These are phyloP conservation scores for Astrothelium macrocarpum DNA, from an alignment of 495 filamentous ascomycete genomes.

Conservation along the genomic window DNA sequence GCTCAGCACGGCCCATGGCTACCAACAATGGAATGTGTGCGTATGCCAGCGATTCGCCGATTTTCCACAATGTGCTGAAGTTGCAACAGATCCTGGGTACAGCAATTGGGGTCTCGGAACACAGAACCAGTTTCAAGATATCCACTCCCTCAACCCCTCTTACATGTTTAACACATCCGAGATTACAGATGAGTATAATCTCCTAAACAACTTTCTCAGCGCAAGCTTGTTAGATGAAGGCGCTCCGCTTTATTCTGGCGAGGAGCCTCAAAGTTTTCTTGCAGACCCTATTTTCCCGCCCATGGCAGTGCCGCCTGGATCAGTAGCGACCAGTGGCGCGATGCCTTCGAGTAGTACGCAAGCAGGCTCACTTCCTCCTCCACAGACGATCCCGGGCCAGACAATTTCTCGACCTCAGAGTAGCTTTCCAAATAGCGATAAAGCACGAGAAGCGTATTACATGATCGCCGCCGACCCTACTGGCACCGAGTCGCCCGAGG, in stretches of 20 bases:
- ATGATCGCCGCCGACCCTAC: conserved; percentile 92
- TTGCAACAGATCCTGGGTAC: conserved; percentile 45
- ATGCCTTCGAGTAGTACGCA: conserved; percentile 14
- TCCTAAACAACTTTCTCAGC: conserved; percentile 91
- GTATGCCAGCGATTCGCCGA: background rate
- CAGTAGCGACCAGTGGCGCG: conserved; percentile 8
- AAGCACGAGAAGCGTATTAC: conserved; percentile 83
- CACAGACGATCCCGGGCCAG: conserved; percentile 33
- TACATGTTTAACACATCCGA: conserved; percentile 95
- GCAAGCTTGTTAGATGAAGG: conserved; percentile 78
- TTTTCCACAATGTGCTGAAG: background rate
- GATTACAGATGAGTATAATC: conserved; percentile 88
- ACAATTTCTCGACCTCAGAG: conserved; percentile 51
- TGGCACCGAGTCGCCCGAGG: conserved; percentile 82
- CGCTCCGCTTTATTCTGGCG: conserved; percentile 48
- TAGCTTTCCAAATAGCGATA: conserved; percentile 59
- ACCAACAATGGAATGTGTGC: conserved; percentile 34
- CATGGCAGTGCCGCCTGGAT: background rate
- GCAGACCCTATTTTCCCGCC: conserved; percentile 44
- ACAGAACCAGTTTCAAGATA: conserved; percentile 81
- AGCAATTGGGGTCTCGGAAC: conserved; percentile 58
- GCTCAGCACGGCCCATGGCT: conserved; percentile 24
- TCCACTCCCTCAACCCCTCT: conserved; percentile 85
- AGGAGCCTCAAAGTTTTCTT: conserved; percentile 48
- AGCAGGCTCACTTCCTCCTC: conserved; percentile 15